Conservation (phyloP, 495 filamentous ascomycete genomes). For the Lasiosphaeria hispida region DNA sequence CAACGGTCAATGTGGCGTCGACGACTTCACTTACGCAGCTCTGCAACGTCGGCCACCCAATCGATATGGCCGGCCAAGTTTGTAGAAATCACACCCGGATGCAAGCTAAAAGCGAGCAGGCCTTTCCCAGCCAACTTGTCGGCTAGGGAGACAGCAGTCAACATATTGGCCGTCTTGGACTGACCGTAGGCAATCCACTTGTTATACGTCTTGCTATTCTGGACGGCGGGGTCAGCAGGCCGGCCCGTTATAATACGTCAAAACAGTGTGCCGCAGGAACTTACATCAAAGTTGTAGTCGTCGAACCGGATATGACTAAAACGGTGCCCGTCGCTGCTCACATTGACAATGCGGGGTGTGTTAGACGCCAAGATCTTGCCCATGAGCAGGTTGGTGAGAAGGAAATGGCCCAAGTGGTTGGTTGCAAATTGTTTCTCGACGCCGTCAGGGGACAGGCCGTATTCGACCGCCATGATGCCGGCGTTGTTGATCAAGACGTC, state of each 20-base stretch:
- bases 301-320: slow-evolving; percentile 45
- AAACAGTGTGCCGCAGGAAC: slow-evolving; percentile 20
- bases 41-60: slow-evolving; percentile 20
- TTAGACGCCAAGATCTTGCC: slow-evolving; percentile 34
- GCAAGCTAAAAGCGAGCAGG: slow-evolving; percentile 38
- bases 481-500: slow-evolving; percentile 71
- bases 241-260: too few relatives aligned
- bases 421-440: slow-evolving; percentile 68
- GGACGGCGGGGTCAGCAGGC: neutral
- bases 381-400: slow-evolving; percentile 65
- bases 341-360: slow-evolving; percentile 35
- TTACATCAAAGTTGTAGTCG: slow-evolving; percentile 45
- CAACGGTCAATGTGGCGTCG: neutral
- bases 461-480: slow-evolving; percentile 59
- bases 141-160: slow-evolving; percentile 45
- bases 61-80: slow-evolving; percentile 33
- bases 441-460: slow-evolving; percentile 52
- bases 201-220: slow-evolving; percentile 49
- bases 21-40: slow-evolving; percentile 19
- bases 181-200: slow-evolving; percentile 48
- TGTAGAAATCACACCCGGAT: slow-evolving; percentile 44
- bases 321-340: slow-evolving; percentile 45
- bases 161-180: slow-evolving; percentile 54
- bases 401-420: slow-evolving; percentile 67
- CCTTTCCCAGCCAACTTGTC: slow-evolving; percentile 36